These are phyloP conservation scores for Penicillium bovifimosum DNA, from an alignment of 495 filamentous ascomycete species.

Conservation along the genomic window DNA sequence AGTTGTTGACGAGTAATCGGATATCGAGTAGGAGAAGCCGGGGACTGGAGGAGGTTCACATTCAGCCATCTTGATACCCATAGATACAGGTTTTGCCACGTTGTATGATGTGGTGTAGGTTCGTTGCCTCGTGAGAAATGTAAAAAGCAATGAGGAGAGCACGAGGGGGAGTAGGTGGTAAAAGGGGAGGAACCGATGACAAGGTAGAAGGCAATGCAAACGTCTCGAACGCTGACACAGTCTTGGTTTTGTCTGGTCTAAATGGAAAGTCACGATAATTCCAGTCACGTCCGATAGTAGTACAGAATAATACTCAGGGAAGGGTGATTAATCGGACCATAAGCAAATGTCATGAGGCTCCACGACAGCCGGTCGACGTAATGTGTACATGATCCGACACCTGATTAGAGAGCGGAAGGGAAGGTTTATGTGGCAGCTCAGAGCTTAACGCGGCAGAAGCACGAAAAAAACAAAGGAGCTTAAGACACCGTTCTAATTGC, in stretches of 20 bases:
- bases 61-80: conserved; percentile 31
- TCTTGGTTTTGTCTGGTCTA: conserved; percentile 4
- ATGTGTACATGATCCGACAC: conserved; percentile 6
- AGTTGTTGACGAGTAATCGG: conserved; percentile 9
- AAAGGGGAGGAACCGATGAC: conserved; percentile 4
- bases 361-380: conserved; percentile 11
- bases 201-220: conserved; percentile 1
- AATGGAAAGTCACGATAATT: conserved; percentile 23
- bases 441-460: conserved; percentile 25
- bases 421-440: neutral
- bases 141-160: conserved; percentile 6
- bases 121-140: neutral
- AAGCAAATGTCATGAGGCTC: conserved; percentile 24
- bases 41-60: conserved; percentile 22
- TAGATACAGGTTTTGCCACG: conserved; percentile 3
- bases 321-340: conserved; percentile 7
- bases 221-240: conserved; percentile 7
- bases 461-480: conserved; percentile 12
- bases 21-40: conserved; percentile 12
- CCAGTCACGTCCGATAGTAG: conserved; percentile 12
- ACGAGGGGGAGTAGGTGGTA: conserved; percentile 11
- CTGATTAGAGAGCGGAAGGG: conserved; percentile 18
- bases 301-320: conserved; percentile 12
- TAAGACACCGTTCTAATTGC: conserved; percentile 7
- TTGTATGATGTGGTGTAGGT: neutral